Evolutionary conservation across 2,329 filamentous ascomycete genomes (phyloP).

Genomic region (Fusarium buharicum): DNA sequence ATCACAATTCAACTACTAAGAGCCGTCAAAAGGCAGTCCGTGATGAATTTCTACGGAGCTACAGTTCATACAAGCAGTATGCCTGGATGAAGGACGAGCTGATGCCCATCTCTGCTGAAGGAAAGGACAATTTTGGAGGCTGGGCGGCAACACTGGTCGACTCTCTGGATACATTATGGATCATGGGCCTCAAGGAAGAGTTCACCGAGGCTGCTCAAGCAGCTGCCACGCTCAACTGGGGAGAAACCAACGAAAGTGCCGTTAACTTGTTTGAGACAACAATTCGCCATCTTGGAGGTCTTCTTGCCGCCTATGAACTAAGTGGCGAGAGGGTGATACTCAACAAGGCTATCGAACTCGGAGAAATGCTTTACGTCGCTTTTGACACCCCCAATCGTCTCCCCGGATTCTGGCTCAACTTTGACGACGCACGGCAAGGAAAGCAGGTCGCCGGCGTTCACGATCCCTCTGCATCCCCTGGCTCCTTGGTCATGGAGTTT

Average conservation of each 20-base stretch:
- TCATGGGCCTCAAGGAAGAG: conserved; percentile 69
- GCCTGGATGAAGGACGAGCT: conserved; percentile 67
- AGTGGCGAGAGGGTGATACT: conserved; percentile 49
- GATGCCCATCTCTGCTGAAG: conserved; percentile 57
- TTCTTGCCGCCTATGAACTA: conserved; percentile 61
- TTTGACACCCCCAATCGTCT: conserved; percentile 66
- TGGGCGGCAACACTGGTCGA: conserved; percentile 71
- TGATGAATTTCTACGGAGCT: conserved; percentile 55
- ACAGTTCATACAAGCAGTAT: conserved; percentile 62
- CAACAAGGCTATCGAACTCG: conserved; percentile 30
- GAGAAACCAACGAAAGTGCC: conserved; percentile 54
- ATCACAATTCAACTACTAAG: conserved; percentile 31
- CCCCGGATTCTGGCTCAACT: conserved; percentile 60
- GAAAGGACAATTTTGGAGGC: conserved; percentile 61
- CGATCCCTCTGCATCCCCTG: conserved; percentile 58
- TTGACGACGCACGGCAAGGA: conserved; percentile 53
- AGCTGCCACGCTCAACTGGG: conserved; percentile 62
- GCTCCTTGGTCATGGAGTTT: conserved; percentile 78
- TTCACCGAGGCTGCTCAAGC: conserved; percentile 64
- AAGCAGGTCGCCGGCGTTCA: conserved; percentile 61
- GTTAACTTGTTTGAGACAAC: conserved; percentile 66
- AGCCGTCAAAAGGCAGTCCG: conserved; percentile 54
- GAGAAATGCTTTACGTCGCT: conserved; percentile 63
- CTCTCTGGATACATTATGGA: conserved; percentile 69
- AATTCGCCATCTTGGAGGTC: conserved; percentile 61